Evolutionary conservation across 441 rosid genomes (phyloP).

Genomic region (Euphorbia schlechtendalii): DNA sequence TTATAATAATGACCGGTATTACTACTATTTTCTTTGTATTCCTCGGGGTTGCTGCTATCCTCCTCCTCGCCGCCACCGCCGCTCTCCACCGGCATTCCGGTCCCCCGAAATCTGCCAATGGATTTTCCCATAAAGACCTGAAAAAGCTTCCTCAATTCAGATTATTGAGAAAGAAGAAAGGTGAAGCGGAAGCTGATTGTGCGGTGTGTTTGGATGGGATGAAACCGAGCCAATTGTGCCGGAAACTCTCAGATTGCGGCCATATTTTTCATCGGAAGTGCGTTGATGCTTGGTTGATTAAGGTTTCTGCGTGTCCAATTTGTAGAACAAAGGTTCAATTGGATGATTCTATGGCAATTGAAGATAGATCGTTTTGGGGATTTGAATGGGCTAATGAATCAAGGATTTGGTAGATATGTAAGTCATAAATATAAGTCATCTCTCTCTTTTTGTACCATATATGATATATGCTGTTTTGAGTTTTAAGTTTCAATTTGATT

Average conservation of each 20-base stretch:
- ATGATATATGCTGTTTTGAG: background rate
- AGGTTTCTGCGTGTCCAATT: constrained; percentile 50
- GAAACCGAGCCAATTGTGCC: constrained; percentile 63
- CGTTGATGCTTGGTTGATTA: constrained; percentile 65
- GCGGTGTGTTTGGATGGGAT: constrained; percentile 62
- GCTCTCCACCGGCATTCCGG: constrained; percentile 41
- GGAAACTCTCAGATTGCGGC: constrained; percentile 51
- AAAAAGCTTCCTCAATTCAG: constrained; percentile 56
- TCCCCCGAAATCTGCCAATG: constrained; percentile 25
- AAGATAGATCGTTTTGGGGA: constrained; percentile 24
- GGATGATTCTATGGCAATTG: constrained; percentile 8
- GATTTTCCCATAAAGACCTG: constrained; percentile 42
- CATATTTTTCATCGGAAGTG: constrained; percentile 63
- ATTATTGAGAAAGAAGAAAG: constrained; percentile 21
- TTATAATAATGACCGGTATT: constrained; percentile 38
- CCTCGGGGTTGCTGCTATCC: constrained; percentile 48
- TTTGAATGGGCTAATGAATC: constrained; percentile 24
- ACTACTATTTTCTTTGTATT: constrained; percentile 60
- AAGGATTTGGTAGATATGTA: constrained; percentile 34
- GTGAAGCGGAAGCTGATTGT: constrained; percentile 28
- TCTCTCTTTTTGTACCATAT: background rate
- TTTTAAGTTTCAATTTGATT: background rate
- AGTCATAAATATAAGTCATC: constrained; percentile 15
- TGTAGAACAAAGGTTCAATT: constrained; percentile 45
- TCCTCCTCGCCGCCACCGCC: constrained; percentile 47